Base-by-base conservation (phyloP, 176 grass and related monocot species). In the Saccharum spontaneum region DNA sequence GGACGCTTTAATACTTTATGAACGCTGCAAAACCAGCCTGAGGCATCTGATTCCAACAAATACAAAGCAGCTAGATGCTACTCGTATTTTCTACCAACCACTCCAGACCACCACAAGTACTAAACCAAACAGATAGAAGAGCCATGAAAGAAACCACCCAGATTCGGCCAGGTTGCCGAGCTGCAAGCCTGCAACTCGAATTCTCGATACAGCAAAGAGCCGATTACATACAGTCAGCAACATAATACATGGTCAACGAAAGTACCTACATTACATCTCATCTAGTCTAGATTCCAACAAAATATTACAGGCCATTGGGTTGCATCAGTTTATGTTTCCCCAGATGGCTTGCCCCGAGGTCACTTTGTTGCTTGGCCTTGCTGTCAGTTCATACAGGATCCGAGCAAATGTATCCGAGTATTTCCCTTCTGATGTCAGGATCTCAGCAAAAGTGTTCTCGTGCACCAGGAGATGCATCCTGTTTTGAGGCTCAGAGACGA, bases 401-500 rank as follows among this genome's bases (percentile, higher is more conserved):
- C 97, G 87, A 23, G 93, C 97, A 77, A 98, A 98, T n/a, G 91
- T 98, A 78, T 98, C 91, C 0, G 97, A 94, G 69, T 95, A 90
- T 80, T 77, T 95, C 73, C 97, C 93, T 28, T 98, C 97, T 24
- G 86, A 44, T 26, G 89, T 95, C 36, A 98, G 86, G 62, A 98
- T 96, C 88, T 98, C 97, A 8, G 90, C 94, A 80, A 98, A 98
- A 8, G 84, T 96, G 70, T 88, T 96, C 86, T 98, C 97, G 23
- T 98, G 97, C 11, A 94, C 89, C 7, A 98, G 78, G 48, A 98
- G 97, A 61, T 95, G 79, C 81, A 85, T 83, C 60, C 97, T 86
- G 61, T 98, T 98, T 59, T 96, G 97, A 40, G 97, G 91, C 82
- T 98, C 97, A 0, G 93, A 95, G 67, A 95, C 96, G 9, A 98